Evolutionary conservation across 371 early-diverging fungal genomes (phyloP).

Genomic region (Mucor piriformis): DNA sequence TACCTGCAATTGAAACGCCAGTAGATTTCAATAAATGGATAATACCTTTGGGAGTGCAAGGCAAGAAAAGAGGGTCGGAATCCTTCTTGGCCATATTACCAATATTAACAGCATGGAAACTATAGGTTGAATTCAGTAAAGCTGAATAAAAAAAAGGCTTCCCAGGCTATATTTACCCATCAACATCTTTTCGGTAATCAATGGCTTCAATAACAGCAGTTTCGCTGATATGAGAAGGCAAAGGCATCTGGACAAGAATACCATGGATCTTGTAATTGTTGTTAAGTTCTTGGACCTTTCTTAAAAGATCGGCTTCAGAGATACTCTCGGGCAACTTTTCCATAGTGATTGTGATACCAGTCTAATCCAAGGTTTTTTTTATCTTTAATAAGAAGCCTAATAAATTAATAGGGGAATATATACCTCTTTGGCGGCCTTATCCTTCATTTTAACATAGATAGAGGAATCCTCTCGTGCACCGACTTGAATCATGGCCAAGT

Average conservation of each 20-base stretch:
- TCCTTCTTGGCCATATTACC: conserved; percentile 86
- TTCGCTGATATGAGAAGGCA: conserved; percentile 85
- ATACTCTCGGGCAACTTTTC: conserved; percentile 54
- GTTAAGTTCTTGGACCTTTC: conserved; percentile 69
- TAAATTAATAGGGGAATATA: background rate
- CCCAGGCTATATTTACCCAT: conserved; percentile 68
- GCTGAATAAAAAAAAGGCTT: background rate
- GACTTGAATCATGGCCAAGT: conserved; percentile 88
- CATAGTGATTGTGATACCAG: conserved; percentile 62
- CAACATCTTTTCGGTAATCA: conserved; percentile 89
- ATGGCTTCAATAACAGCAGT: conserved; percentile 81
- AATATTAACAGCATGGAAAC: conserved; percentile 89
- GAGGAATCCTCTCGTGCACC: conserved; percentile 91
- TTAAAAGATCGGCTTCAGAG: conserved; percentile 56
- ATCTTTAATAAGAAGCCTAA: background rate
- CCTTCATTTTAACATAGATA: conserved; percentile 90
- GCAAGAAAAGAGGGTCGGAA: conserved; percentile 76
- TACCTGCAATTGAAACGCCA: conserved; percentile 30
- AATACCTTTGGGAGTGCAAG: conserved; percentile 95
- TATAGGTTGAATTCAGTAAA: conserved; percentile 30
- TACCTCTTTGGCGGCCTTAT: conserved; percentile 87
- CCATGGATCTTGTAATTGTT: conserved; percentile 82
- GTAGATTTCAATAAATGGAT: conserved; percentile 79
- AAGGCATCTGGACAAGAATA: conserved; percentile 93
- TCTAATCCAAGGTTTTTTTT: conserved; percentile 30